Evolutionary conservation across 768 basidiomycete genomes (phyloP), one percentile per base, ranked within the genome.

Genomic region (Gautieria morchelliformis): DNA sequence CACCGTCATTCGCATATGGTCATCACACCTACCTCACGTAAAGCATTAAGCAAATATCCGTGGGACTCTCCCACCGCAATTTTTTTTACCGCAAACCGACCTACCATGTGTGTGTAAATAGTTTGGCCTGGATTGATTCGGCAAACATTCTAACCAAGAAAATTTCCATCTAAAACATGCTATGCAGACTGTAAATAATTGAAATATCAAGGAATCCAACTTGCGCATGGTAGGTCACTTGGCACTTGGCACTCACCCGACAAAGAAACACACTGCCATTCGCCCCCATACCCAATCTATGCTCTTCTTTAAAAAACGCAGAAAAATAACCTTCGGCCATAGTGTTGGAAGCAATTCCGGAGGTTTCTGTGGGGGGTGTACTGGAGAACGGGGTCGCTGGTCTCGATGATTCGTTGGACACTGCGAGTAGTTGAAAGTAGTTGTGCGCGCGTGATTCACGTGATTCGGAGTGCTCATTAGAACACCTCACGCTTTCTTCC

Each of bases 241-340:
- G 50, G 27, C 5, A 35, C 33, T n/a, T n/a, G n/a, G 27, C 6
- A 64, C 77, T 19, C 58, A 90, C 90, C 77, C 89, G 88, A 63
- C 91, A 94, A 3, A 95, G 74, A 66, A 77, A 96, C 1, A 98
- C 94, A 24, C 78, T 87, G 1, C 95, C 94, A 64, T 93, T 92
- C 0, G 93, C 93, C 44, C 94, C 94, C 90, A 96, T 94, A 0
- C 94, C 94, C 6, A 98, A 75, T 58, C 85, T 80, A 60, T 78
- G 83, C 62, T 94, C 91, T 64, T 96, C 93, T 58, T 85, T 81
- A 66, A 98, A 98, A 74, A 95, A 98, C 0, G 89, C 78, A 62
- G 85, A 81, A 72, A 94, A 95, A 67, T 97, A 97, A 0, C 93
- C 93, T 53, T 93, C 86, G 0, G 92, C 91, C 87, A 91, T 87